Conservation (phyloP, 176 grass and related monocot species). For the Rhynchospora pubera region DNA sequence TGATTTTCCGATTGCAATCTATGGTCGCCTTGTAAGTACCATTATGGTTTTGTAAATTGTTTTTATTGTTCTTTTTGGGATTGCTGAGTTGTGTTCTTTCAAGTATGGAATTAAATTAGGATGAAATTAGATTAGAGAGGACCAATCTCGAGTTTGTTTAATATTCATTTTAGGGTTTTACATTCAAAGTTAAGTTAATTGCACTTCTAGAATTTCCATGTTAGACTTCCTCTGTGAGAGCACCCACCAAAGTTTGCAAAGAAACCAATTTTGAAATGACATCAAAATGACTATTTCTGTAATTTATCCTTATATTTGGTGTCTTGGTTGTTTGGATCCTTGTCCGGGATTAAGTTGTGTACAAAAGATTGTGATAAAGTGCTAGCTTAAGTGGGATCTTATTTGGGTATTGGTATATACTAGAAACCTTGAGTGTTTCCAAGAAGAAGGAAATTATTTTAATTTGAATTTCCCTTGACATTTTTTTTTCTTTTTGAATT, state of each 20-base stretch:
- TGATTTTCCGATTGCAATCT: conserved; percentile 76
- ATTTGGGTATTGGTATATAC: background rate
- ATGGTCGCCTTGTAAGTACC: conserved; percentile 65
- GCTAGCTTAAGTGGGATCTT: background rate
- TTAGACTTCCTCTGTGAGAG: background rate
- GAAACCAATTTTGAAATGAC: background rate
- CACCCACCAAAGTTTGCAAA: background rate
- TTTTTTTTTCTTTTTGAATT: background rate
- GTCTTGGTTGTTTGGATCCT: background rate
- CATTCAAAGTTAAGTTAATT: background rate
- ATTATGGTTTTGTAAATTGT: background rate
- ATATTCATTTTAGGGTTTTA: background rate
- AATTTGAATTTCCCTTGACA: background rate
- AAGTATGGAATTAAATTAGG: background rate
- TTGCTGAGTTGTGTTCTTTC: background rate
- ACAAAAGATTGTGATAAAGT: background rate
- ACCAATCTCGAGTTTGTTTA: background rate
- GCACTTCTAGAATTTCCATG: background rate
- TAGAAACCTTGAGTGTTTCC: background rate
- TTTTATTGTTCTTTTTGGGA: background rate
- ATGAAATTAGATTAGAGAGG: background rate
- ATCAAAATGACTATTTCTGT: background rate
- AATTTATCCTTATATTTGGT: background rate
- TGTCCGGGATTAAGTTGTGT: background rate
- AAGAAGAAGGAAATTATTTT: background rate